These are phyloP conservation scores for Sporothrix curviconia DNA, from an alignment of 2,329 filamentous ascomycete genomes.

Conservation along the genomic window DNA sequence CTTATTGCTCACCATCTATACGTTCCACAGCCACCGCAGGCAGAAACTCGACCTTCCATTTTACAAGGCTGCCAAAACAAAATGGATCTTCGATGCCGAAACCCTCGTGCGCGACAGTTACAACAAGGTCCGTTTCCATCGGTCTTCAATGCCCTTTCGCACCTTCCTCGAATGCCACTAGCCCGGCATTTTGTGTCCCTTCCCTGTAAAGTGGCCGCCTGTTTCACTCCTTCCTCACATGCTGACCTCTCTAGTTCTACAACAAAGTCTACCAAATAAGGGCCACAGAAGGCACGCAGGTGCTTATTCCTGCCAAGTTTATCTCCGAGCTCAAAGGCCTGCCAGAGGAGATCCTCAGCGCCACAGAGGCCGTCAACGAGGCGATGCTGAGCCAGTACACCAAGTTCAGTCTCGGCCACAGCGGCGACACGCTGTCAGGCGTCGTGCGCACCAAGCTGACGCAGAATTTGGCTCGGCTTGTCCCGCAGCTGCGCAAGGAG, in stretches of 20 bases:
- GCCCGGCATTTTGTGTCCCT: too few species aligned
- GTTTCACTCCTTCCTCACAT: neutral
- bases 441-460: conserved; percentile 42
- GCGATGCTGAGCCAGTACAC: conserved; percentile 47
- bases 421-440: conserved; percentile 38
- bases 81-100: conserved; percentile 47
- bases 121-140: conserved; percentile 33
- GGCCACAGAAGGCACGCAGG: conserved; percentile 44
- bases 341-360: conserved; percentile 43
- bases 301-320: conserved; percentile 39
- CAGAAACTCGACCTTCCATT: conserved; percentile 33
- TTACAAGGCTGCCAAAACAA: conserved; percentile 42
- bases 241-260: conserved; percentile 32
- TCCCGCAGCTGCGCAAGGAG: conserved; percentile 41
- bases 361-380: conserved; percentile 43
- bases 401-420: conserved; percentile 41
- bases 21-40: conserved; percentile 31
- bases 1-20: conserved; percentile 33
- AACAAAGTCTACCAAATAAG: conserved; percentile 46
- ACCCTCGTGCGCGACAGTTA: conserved; percentile 43
- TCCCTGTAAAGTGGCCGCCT: too few species aligned
- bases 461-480: conserved; percentile 40
- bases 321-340: conserved; percentile 42
- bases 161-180: too few species aligned
- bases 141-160: neutral